Evolutionary conservation across 1,284 basidiomycete genomes (phyloP), one percentile per base, ranked within the genome.

Genomic region (Agroathelia rolfsii): DNA sequence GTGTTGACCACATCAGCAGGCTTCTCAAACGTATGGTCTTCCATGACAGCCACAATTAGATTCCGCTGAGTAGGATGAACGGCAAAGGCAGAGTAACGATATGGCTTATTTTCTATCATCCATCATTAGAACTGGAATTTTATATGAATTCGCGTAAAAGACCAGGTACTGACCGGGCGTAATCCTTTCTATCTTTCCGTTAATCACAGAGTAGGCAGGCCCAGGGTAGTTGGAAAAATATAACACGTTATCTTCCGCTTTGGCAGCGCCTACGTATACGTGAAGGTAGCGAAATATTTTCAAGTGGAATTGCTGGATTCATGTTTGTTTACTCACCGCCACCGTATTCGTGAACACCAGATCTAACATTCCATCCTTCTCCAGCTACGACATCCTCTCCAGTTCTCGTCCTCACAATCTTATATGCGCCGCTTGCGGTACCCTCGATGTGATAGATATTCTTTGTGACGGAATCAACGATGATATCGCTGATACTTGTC

Each of bases 11-110:
- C 65, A 10, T 66, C 56, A 5, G 63, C 46, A 1, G 78, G 77
- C 2, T 52, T 51, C 19, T 75, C 69, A 23, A 66, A 51, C 0
- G 76, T 77, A 47, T 83, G 79, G 46, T 84, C 78, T 47, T 86
- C 81, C 13, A 75, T 56, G 18, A 83, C 54, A 0, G 70, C 60
- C 6, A 74, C 61, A 9, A 81, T 46, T 6, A 76, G 46, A 28
- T 65, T 52, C 2, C 59, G 50, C 6, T 66, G 49, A 6, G 47
- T 47, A 2, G 72, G 72, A 37, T 72, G 62, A 3, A 67, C 56
- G 12, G 60, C 53, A 33, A 76, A 59, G 37, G 63, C 56, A 5
- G 73, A 80, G 46, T 66, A 86, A 26, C 78, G 69, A 45, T 68
- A 60, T 2, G 64, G 59, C 28, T 55, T 51, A 48, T 64, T 70